These are phyloP conservation scores for Lipomyces spencermartinsiae DNA, from an alignment of 805 yeast genomes.

Conservation along the genomic window DNA sequence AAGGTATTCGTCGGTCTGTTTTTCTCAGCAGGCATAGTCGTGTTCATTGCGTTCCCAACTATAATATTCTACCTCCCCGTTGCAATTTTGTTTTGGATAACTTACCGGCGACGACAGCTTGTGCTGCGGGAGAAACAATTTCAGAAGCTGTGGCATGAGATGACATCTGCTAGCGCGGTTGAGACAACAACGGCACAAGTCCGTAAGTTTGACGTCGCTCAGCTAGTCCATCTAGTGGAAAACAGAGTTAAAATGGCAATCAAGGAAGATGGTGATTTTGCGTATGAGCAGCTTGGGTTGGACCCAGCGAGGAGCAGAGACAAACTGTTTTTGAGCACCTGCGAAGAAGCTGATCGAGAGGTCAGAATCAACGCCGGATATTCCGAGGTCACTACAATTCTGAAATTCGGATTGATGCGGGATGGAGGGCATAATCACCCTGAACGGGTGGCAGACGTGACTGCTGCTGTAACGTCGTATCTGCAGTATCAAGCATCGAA, in stretches of 20 bases:
- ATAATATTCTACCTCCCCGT: slow-evolving; percentile 28
- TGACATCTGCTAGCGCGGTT: slow-evolving; percentile 20
- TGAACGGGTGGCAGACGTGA: slow-evolving; percentile 25
- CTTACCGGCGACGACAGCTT: slow-evolving; percentile 21
- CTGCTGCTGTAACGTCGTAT: slow-evolving; percentile 28
- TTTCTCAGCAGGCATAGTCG: slow-evolving; percentile 16
- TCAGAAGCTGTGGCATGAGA: slow-evolving; percentile 24
- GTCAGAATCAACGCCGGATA: slow-evolving; percentile 16
- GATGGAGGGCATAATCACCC: no score
- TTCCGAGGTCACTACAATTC: slow-evolving; percentile 24
- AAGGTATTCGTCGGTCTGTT: slow-evolving; percentile 26
- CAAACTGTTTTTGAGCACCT: slow-evolving; percentile 22
- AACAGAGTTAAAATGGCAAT: slow-evolving; percentile 24
- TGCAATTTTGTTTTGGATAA: slow-evolving; percentile 18
- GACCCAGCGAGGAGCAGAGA: slow-evolving; percentile 16
- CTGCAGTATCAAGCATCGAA: slow-evolving; percentile 12
- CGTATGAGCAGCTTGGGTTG: slow-evolving; percentile 18
- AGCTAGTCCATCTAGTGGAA: slow-evolving; percentile 26
- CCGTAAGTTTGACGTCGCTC: slow-evolving; percentile 17
- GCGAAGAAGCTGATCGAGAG: slow-evolving; percentile 31
- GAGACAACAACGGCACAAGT: slow-evolving; percentile 24
- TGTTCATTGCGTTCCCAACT: slow-evolving; percentile 24
- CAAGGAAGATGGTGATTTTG: slow-evolving; percentile 17
- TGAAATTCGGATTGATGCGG: slow-evolving; percentile 23
- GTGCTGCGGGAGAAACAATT: slow-evolving; percentile 25